Base-by-base conservation (phyloP, 2,329 filamentous ascomycete species). In the Trichoderma pleuroti region DNA sequence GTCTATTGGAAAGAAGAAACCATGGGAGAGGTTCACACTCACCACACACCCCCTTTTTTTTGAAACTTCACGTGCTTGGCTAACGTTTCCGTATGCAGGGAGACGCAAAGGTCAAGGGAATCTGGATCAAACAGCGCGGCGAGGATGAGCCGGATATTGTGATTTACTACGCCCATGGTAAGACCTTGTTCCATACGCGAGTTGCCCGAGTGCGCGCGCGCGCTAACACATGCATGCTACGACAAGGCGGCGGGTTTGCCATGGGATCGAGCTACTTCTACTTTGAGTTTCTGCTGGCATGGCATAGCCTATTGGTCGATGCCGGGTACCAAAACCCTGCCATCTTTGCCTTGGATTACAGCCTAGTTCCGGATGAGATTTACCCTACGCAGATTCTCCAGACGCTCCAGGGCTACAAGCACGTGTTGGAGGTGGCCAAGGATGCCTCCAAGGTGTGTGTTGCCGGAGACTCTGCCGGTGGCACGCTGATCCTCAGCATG, bases 181-280 rank as follows among this genome's bases (percentile, higher is more conserved):
- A 74, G 84, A 63, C 59, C n/a, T 26, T 52, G 42, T 10, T 49
- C 28, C 24, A 42, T 24, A 24, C 16, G 54, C 36, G 52, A 56
- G 46, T 46, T 42, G 21, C 65, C n/a, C n/a, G n/a, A n/a, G n/a
- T n/a, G n/a, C n/a, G 30, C 21, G 26, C 26, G 54, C 28, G 46
- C 36, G 46, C 70, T 72, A 42, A 71, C 28, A n/a, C 36, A 26
- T 26, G 56, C 10, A 21, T 18, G 18, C 49, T 46, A 42, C 46
- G 68, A 26, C 52, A 30, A 92, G 90, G 92, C 18, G 93, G 93
- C 26, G 93, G 93, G 0, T 96, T 97, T 78, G 88, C 89, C 8
- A 92, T 97, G 90, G 93, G 93, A 4, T 93, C 92, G 14, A 84
- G 87, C 21, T 92, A 92, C 81, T 97, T 97, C 79, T 97, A 97